Conservation (phyloP, 495 filamentous ascomycete species). For the Penicillium crystallinum region DNA sequence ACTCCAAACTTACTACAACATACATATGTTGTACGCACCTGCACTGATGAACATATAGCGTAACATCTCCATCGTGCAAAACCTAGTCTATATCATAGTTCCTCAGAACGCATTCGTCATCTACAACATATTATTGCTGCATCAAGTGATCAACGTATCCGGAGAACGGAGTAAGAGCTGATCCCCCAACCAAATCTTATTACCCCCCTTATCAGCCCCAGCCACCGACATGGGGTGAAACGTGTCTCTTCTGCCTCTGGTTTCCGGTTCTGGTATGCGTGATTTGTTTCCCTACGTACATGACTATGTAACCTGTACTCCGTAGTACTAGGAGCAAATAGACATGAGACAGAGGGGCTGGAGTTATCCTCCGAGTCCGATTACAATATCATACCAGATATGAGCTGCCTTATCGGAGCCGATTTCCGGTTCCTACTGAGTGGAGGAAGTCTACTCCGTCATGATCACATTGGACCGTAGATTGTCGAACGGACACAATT, state of each 20-base stretch:
- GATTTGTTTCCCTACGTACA: not conserved
- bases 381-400: not conserved
- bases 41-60: no score
- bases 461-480: not conserved
- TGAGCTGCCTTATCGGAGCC: slow-evolving; percentile 1
- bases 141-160: not conserved
- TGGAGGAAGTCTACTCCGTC: slow-evolving; percentile 3
- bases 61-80: no score
- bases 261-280: not conserved
- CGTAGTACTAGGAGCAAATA: not conserved
- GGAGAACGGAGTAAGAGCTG: not conserved
- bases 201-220: not conserved
- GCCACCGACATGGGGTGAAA: not conserved
- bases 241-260: not conserved
- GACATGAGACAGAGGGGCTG: not conserved
- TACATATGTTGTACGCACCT: no score
- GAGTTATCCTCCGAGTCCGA: not conserved
- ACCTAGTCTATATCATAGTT: no score
- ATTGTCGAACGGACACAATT: no score
- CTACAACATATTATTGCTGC: not conserved
- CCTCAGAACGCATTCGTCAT: slow-evolving; percentile 5
- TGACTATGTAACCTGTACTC: not conserved
- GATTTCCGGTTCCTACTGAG: not conserved
- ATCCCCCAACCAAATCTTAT: not conserved
- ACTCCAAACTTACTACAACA: no score